These are phyloP conservation scores for Filobasidium uniguttulatum DNA, from an alignment of 1,284 basidiomycete species.

Conservation along the genomic window DNA sequence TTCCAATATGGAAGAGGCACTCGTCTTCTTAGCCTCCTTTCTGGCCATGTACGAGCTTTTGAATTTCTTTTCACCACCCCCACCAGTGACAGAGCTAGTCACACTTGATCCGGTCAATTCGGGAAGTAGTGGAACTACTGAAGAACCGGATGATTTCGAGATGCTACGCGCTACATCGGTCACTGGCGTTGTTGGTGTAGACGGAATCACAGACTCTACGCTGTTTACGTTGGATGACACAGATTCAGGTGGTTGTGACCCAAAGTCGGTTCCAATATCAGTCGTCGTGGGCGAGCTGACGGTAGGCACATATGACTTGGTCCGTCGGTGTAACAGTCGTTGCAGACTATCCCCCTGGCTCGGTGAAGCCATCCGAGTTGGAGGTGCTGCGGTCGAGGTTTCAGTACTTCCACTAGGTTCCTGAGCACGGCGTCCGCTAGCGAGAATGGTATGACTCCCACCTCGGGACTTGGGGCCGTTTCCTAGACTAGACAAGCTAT, in stretches of 20 bases:
- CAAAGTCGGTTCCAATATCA: no score
- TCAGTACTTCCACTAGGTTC: not conserved
- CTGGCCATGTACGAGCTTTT: constrained; percentile 10
- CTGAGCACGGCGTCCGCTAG: not conserved
- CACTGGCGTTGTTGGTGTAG: no score
- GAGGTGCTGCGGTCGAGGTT: not conserved
- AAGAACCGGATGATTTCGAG: no score
- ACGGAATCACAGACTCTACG: no score
- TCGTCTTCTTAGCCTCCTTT: constrained; percentile 3
- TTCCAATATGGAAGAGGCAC: not conserved
- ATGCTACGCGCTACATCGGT: no score
- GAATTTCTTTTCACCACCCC: not conserved
- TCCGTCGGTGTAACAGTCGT: not conserved
- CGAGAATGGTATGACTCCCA: no score
- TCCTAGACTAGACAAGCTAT: not conserved
- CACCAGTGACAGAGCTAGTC: not conserved
- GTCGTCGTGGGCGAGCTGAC: not conserved
- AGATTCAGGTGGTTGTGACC: no score
- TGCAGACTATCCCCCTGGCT: not conserved
- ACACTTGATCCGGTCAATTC: constrained; percentile 7
- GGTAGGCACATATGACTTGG: constrained; percentile 1
- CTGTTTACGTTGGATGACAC: no score
- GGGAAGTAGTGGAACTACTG: not conserved
- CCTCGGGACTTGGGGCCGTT: not conserved
- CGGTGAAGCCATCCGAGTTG: not conserved